Conservation (phyloP, 805 yeast species). For the Candida anglica region DNA sequence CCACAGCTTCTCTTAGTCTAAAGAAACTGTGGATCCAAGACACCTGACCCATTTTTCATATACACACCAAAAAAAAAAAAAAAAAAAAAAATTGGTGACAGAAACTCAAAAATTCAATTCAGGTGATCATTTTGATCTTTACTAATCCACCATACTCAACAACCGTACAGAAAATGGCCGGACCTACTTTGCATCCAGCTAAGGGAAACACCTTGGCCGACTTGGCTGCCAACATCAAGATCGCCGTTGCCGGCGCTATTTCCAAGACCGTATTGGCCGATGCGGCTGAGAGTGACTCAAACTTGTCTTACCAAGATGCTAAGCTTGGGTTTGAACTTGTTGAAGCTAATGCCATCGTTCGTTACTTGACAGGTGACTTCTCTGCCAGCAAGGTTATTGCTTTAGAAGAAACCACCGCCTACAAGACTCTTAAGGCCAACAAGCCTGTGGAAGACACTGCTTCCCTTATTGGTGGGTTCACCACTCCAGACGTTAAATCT, state of each 20-base stretch:
- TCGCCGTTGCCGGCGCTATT: slow-evolving; percentile 38
- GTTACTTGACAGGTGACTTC: slow-evolving; percentile 55
- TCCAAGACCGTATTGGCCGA: slow-evolving; percentile 17
- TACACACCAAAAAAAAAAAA: background rate
- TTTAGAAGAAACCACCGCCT: slow-evolving; percentile 44
- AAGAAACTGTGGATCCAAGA: too few relatives aligned
- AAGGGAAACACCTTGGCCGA: slow-evolving; percentile 19
- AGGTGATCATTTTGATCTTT: too few relatives aligned
- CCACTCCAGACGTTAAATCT: slow-evolving; percentile 20
- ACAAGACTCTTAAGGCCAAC: slow-evolving; percentile 32
- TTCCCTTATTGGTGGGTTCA: too few relatives aligned
- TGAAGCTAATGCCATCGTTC: slow-evolving; percentile 69
- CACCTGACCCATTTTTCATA: too few relatives aligned
- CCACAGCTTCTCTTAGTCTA: too few relatives aligned
- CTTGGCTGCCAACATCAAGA: slow-evolving; percentile 39
- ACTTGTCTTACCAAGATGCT: slow-evolving; percentile 28
- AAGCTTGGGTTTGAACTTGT: slow-evolving; percentile 43
- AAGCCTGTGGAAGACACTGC: slow-evolving; percentile 7
- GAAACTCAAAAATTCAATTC: too few relatives aligned
- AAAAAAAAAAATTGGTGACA: background rate
- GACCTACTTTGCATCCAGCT: too few relatives aligned
- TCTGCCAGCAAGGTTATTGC: slow-evolving; percentile 24
- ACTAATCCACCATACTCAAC: too few relatives aligned
- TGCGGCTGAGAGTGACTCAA: slow-evolving; percentile 22
- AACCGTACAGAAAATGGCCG: too few relatives aligned